Percentiles rank a stretch among this genome's conserved stretches.
phyloP scores from a whole-genome alignment of 202 grass and related monocot species.

The Setaria italica region DNA sequence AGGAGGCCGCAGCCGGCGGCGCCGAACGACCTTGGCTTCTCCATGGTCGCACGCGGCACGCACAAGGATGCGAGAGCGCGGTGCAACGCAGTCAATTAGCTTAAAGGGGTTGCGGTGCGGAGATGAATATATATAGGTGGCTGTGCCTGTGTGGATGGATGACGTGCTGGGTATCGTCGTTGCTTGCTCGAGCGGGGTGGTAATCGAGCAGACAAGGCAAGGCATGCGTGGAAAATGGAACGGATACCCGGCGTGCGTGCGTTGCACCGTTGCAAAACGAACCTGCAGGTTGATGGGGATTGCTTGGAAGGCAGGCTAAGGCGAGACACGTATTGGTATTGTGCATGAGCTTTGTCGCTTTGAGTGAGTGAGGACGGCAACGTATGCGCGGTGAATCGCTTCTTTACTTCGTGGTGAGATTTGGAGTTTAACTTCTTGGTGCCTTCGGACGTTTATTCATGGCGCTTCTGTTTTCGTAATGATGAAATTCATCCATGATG shows the following conservation, averaged over 20 bases:
- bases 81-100: background rate
- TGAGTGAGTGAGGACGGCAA: background rate
- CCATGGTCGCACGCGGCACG: background rate
- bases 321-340: background rate
- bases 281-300: conserved; percentile 1
- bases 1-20: background rate
- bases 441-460: background rate
- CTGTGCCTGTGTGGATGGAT: background rate
- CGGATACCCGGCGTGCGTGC: conserved; percentile 38
- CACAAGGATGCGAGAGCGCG: background rate
- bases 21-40: background rate
- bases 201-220: background rate
- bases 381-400: background rate
- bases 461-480: background rate
- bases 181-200: conserved; percentile 21
- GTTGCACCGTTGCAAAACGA: background rate
- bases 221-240: conserved; percentile 29
- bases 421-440: background rate
- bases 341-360: background rate
- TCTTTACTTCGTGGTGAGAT: background rate
- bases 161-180: background rate
- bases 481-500: background rate
- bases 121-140: too few species aligned
- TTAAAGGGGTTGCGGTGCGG: background rate
- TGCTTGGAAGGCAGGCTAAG: conserved; percentile 39